A percentile compares a stretch with the other conserved stretches of the same genome.
Evolutionary conservation across 352 stramenopile genomes (phyloP).

Genomic region (Thalassiosira hispida): DNA sequence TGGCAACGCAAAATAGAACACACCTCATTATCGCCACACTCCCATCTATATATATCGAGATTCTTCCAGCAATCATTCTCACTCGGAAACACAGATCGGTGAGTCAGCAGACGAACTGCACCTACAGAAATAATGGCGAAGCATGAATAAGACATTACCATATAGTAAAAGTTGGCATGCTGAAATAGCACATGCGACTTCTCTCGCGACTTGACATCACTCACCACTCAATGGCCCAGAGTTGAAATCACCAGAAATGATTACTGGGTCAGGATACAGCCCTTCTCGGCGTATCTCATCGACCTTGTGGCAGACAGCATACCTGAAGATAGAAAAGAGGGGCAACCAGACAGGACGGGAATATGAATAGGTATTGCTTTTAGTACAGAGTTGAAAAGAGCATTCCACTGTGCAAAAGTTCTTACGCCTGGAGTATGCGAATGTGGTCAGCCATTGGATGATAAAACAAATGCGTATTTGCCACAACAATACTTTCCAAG

Average conservation of each 20-base stretch:
- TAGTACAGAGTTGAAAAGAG: no score
- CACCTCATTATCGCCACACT: conserved; percentile 42
- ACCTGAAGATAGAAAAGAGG: no score
- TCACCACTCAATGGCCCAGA: conserved; percentile 42
- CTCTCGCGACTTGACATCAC: not conserved
- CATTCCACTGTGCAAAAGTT: no score
- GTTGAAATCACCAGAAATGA: conserved; percentile 81
- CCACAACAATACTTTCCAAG: conserved; percentile 49
- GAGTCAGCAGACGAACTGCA: conserved; percentile 48
- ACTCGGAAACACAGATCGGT: conserved; percentile 44
- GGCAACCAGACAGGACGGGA: conserved; percentile 60
- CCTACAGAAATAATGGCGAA: conserved; percentile 20
- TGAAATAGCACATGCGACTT: not conserved
- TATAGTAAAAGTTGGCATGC: not conserved
- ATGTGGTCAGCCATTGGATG: conserved; percentile 69
- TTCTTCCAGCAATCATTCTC: conserved; percentile 63
- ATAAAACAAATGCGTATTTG: conserved; percentile 82
- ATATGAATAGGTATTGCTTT: conserved; percentile 52
- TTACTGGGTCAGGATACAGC: conserved; percentile 32
- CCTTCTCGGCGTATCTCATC: conserved; percentile 38
- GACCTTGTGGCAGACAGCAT: conserved; percentile 53
- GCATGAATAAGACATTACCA: not conserved
- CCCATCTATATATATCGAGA: conserved; percentile 67
- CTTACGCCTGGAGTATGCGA: no score
- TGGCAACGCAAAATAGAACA: not conserved